Conservation (phyloP, 192 early-diverging fungal species). For the Umbelopsis isabellina region DNA sequence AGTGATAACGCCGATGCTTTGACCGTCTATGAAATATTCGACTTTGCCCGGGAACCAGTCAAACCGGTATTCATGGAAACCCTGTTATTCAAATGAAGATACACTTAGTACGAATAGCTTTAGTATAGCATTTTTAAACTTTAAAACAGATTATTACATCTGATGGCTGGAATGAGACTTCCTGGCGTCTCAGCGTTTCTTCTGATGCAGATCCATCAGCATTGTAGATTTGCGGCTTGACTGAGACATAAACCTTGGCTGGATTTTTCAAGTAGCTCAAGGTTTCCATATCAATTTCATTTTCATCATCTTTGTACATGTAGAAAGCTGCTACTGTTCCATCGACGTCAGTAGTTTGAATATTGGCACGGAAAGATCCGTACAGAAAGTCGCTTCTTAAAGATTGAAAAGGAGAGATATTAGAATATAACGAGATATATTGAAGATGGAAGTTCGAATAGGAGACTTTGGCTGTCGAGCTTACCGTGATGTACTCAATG, state of each 20-base stretch:
- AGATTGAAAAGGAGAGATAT: background rate
- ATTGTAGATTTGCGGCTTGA: slow-evolving; percentile 41
- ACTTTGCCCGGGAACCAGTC: slow-evolving; percentile 34
- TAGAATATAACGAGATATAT: no score
- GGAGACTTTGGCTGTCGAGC: background rate
- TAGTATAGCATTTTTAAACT: no score
- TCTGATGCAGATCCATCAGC: slow-evolving; percentile 30
- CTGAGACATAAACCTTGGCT: slow-evolving; percentile 29
- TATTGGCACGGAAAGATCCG: slow-evolving; percentile 37
- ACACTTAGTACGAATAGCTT: no score
- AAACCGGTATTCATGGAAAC: slow-evolving; percentile 41
- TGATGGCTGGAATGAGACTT: background rate
- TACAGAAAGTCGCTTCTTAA: slow-evolving; percentile 38
- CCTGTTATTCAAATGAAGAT: background rate
- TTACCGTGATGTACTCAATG: slow-evolving; percentile 34
- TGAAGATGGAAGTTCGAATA: no score
- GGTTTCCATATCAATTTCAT: slow-evolving; percentile 43
- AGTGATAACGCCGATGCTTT: background rate
- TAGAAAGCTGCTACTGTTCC: slow-evolving; percentile 40
- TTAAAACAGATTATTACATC: background rate
- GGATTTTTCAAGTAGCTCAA: slow-evolving; percentile 28
- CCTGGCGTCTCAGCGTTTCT: slow-evolving; percentile 11
- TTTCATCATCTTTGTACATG: slow-evolving; percentile 31
- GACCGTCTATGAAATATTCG: slow-evolving; percentile 29
- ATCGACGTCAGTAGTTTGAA: slow-evolving; percentile 23